Evolutionary conservation across 257 asterid species (phyloP), one percentile per base, ranked within the genome.

Genomic region (Plantago elongata): DNA sequence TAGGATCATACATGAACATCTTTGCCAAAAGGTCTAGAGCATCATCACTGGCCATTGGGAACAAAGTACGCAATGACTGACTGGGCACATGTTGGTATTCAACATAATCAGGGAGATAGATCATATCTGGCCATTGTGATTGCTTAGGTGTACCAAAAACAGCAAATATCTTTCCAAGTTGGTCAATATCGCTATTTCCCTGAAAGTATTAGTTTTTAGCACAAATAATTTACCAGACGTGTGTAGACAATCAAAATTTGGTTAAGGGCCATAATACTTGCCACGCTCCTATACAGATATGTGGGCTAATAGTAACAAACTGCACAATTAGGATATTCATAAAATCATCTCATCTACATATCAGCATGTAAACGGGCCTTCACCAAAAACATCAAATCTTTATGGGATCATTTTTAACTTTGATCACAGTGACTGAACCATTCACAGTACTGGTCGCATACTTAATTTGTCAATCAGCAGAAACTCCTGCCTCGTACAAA

Each of bases 181-280:
- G 99, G 81, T 92, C 99, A 22, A 92, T 92, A 65, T 92, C 99
- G 64, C 94, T 92, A 68, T 76, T 84, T 58, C 99, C 99, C 99
- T 92, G 68, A 66, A 66, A 48, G 57, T 59, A 49, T 22, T 50
- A 60, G 54, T 56, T 63, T 67, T 61, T 37, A 60, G 9, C 68
- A 69, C 44, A 68, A 44, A 64, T 72, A 54, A 65, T 49, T 22
- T 60, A 49, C 22, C 49, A 66, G 42, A 5, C 3, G 5, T 15
- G 52, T 22, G 40, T 34, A 4, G 40, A 5, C 8, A 34, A 34
- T 34, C 40, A 34, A 34, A 34, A 34, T 34, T 5, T 34, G 0
- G 40, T 34, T 7, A 4, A 7, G 40, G 40, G 5, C 40, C 8
- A 34, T 34, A 34, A 34, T 4, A 34, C 40, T 34, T 34, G 2